Evolutionary conservation across 2,329 filamentous ascomycete species (phyloP).

Genomic region (Periconia macrospinosa): DNA sequence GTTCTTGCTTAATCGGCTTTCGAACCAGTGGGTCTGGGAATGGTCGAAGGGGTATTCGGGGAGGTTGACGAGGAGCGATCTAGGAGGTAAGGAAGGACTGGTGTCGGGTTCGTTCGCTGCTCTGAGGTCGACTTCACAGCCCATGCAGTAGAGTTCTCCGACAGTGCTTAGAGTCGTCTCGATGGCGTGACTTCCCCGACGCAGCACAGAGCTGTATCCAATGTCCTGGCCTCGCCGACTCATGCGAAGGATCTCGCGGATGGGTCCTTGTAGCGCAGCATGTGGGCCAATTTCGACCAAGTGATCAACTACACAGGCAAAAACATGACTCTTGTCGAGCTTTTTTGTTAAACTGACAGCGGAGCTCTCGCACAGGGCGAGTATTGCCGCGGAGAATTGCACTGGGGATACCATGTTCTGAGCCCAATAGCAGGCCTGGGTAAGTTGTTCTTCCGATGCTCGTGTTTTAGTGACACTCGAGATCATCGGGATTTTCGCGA

Average conservation of each 20-base stretch:
- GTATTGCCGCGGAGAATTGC: background rate
- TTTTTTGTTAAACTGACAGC: background rate
- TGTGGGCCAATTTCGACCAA: constrained; percentile 14
- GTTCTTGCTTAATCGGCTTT: constrained; percentile 9
- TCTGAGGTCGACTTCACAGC: too few species aligned
- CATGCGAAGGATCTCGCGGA: background rate
- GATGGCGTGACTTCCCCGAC: too few species aligned
- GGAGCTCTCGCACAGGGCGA: constrained; percentile 15
- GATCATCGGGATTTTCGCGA: constrained; percentile 8
- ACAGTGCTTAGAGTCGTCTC: too few species aligned
- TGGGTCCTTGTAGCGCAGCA: constrained; percentile 1
- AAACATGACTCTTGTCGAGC: background rate
- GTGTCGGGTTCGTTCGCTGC: too few species aligned
- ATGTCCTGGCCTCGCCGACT: constrained; percentile 21
- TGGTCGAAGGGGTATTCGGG: constrained; percentile 17
- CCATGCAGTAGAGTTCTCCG: constrained; percentile 19
- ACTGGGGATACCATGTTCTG: constrained; percentile 4
- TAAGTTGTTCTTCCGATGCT: background rate
- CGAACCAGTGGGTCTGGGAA: background rate
- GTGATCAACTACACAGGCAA: background rate
- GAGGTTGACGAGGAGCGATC: too few species aligned
- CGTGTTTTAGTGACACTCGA: background rate
- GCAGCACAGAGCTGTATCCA: constrained; percentile 15
- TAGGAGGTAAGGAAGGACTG: constrained; percentile 6
- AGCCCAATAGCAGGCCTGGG: background rate